Conservation (phyloP, 768 basidiomycete genomes). For the Leucocoprinus leucothites region DNA sequence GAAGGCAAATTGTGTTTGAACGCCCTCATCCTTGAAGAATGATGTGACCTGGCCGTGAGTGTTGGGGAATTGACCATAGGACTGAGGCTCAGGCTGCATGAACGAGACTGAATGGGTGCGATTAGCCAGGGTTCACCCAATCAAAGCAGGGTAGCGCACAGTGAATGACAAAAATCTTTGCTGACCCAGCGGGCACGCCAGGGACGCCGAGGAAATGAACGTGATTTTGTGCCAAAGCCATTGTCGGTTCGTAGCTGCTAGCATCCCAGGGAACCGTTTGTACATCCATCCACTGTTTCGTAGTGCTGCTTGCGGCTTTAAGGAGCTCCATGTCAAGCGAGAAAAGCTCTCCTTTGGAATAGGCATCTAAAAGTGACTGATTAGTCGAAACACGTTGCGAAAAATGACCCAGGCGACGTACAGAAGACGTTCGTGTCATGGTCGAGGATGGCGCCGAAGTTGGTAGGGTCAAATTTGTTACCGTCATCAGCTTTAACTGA, state of each 20-base stretch:
- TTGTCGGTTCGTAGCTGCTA: slow-evolving; percentile 50
- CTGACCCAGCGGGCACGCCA: slow-evolving; percentile 49
- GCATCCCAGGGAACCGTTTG: slow-evolving; percentile 39
- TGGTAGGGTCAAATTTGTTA: slow-evolving; percentile 56
- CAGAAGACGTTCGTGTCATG: slow-evolving; percentile 94
- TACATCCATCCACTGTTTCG: slow-evolving; percentile 65
- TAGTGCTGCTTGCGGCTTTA: slow-evolving; percentile 52
- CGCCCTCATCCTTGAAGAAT: slow-evolving; percentile 58
- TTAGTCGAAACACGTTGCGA: neutral
- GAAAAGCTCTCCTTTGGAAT: slow-evolving; percentile 63
- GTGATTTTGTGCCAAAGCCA: slow-evolving; percentile 74
- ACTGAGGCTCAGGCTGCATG: slow-evolving; percentile 63
- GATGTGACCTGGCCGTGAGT: slow-evolving; percentile 66
- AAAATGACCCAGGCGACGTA: slow-evolving; percentile 27
- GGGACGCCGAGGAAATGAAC: slow-evolving; percentile 69
- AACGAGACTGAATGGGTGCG: slow-evolving; percentile 44
- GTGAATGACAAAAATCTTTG: slow-evolving; percentile 73
- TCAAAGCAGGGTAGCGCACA: slow-evolving; percentile 36
- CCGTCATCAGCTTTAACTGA: slow-evolving; percentile 43
- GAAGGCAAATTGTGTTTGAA: slow-evolving; percentile 73
- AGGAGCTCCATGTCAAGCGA: slow-evolving; percentile 68
- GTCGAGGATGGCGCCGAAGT: slow-evolving; percentile 76
- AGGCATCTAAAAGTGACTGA: slow-evolving; percentile 48
- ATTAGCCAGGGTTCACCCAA: neutral
- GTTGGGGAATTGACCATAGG: slow-evolving; percentile 68